Evolutionary conservation across 148 eudicot genomes (phyloP).

Genomic region (Cornus controversa): DNA sequence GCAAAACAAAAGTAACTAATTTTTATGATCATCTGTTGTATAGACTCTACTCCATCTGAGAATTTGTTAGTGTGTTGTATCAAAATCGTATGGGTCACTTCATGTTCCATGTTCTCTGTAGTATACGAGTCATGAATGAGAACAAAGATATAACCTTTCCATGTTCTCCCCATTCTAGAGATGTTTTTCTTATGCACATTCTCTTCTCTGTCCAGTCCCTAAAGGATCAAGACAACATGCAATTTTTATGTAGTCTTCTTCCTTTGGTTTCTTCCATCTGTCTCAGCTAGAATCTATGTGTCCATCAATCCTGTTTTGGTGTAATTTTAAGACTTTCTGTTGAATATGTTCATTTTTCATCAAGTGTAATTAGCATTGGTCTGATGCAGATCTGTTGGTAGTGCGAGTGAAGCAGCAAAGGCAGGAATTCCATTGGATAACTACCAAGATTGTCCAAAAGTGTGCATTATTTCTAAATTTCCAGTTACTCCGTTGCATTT

Average conservation of each 20-base stretch:
- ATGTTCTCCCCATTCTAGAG: too few relatives aligned
- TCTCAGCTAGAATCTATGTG: not conserved
- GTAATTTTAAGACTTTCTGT: not conserved
- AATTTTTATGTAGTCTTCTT: not conserved
- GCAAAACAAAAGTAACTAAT: not conserved
- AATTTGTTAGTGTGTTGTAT: not conserved
- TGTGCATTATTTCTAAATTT: conserved; percentile 19
- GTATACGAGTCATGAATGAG: not conserved
- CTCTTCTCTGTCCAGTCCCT: not conserved
- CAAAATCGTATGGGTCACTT: not conserved
- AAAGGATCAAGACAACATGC: not conserved
- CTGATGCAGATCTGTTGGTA: conserved; percentile 37
- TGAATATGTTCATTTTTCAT: not conserved
- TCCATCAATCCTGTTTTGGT: not conserved
- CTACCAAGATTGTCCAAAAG: conserved; percentile 29
- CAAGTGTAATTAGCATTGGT: conserved; percentile 11
- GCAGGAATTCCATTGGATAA: conserved; percentile 46
- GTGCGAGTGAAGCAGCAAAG: conserved; percentile 43
- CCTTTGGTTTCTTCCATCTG: too few relatives aligned
- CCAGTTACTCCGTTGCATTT: conserved; percentile 5
- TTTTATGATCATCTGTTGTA: too few relatives aligned
- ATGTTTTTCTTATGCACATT: not conserved
- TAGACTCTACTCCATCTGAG: too few relatives aligned
- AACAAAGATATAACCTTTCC: not conserved
- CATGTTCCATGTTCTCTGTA: too few relatives aligned